Percentiles rank a stretch among this genome's conserved stretches.
Evolutionary conservation across 176 grass and related monocot species (phyloP).

Genomic region (Juncus inflexus): DNA sequence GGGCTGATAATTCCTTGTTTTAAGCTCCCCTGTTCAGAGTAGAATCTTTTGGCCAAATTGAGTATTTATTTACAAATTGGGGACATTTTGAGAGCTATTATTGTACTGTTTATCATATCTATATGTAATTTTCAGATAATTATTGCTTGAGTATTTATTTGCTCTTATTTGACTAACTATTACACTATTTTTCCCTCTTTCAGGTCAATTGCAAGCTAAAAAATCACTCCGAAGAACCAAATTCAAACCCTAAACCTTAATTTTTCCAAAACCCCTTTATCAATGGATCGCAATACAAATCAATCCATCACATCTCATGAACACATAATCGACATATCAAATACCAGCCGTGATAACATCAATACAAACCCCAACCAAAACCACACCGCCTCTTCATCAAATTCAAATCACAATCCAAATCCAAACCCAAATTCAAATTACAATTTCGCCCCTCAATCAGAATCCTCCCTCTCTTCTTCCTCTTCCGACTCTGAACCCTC

Average conservation of each 20-base stretch:
- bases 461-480: conserved; percentile 23
- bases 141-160: no score
- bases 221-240: conserved; percentile 1
- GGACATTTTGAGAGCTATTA: not conserved
- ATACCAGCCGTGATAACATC: not conserved
- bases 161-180: no score
- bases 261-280: conserved; percentile 19
- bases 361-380: no score
- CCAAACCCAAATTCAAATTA: conserved; percentile 25
- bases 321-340: conserved; percentile 71
- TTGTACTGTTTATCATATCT: no score
- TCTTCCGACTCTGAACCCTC: conserved; percentile 28
- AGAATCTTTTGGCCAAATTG: no score
- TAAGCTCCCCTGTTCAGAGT: no score
- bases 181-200: not conserved
- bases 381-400: conserved; percentile 36
- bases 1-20: no score
- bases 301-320: conserved; percentile 27
- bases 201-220: not conserved
- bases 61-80: conserved; percentile 4
- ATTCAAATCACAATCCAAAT: conserved; percentile 17
- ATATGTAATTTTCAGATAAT: no score
- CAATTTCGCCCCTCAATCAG: conserved; percentile 22
- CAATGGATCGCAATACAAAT: conserved; percentile 54
- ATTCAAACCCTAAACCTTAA: not conserved